A percentile compares a stretch with the other conserved stretches of the same genome.
These are phyloP conservation scores for Boletus reticulatus DNA, from an alignment of 768 basidiomycete genomes.

Conservation along the genomic window DNA sequence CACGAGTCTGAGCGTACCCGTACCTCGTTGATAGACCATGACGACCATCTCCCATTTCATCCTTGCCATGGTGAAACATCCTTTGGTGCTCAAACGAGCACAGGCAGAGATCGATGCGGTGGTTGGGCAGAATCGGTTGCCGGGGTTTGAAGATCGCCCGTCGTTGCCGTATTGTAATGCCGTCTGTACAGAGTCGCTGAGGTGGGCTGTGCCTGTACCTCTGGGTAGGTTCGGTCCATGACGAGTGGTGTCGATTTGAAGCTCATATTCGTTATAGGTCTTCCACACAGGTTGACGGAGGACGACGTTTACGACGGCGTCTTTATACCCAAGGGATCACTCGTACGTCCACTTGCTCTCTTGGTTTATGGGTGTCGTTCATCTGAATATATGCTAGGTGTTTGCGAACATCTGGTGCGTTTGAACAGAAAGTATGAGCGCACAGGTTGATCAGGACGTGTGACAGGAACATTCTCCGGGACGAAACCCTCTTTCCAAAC, in stretches of 20 bases:
- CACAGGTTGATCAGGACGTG: not conserved
- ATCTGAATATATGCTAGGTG: conserved; percentile 28
- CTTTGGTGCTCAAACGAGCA: conserved; percentile 53
- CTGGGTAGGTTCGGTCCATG: conserved; percentile 40
- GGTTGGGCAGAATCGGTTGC: conserved; percentile 44
- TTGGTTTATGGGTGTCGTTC: not conserved
- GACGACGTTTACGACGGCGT: conserved; percentile 61
- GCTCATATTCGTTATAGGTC: conserved; percentile 34
- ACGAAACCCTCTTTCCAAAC: conserved; percentile 50
- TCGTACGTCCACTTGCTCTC: conserved; percentile 34
- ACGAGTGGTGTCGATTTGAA: not conserved
- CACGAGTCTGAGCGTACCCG: not conserved
- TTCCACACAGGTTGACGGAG: conserved; percentile 64
- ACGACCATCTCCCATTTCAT: conserved; percentile 55
- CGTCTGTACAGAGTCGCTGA: conserved; percentile 50
- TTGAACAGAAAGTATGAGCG: not conserved
- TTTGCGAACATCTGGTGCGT: conserved; percentile 63
- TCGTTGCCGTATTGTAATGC: conserved; percentile 59
- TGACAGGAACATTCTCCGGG: conserved; percentile 44
- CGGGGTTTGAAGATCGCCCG: conserved; percentile 54
- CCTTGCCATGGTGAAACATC: conserved; percentile 63
- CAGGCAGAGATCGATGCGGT: conserved; percentile 66
- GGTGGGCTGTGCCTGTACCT: conserved; percentile 60
- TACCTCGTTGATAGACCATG: conserved; percentile 43
- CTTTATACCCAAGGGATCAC: conserved; percentile 61